Evolutionary conservation across 768 basidiomycete genomes (phyloP).

Genomic region (Boletellus emodensis): DNA sequence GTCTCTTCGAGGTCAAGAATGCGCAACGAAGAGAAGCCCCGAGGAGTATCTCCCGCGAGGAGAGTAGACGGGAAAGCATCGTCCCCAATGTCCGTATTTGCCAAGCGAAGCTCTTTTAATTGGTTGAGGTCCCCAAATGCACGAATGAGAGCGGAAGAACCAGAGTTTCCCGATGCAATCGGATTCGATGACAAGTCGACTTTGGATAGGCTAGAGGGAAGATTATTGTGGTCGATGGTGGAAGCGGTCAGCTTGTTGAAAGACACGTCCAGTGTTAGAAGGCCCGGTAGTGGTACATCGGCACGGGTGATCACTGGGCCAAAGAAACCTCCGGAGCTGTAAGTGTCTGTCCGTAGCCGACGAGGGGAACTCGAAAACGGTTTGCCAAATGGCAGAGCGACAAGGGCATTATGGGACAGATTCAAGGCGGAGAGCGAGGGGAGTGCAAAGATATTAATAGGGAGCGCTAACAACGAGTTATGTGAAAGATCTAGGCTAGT

Average conservation of each 20-base stretch:
- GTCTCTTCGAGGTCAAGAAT: constrained; percentile 69
- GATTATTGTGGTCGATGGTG: constrained; percentile 45
- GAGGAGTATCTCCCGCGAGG: constrained; percentile 12
- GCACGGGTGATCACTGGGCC: constrained; percentile 59
- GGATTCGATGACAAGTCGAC: constrained; percentile 68
- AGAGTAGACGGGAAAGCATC: constrained; percentile 47
- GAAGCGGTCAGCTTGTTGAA: constrained; percentile 59
- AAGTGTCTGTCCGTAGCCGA: constrained; percentile 23
- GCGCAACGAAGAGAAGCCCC: constrained; percentile 48
- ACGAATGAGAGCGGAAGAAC: constrained; percentile 35
- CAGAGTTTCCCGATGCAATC: constrained; percentile 39
- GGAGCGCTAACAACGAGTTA: constrained; percentile 62
- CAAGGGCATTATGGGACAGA: constrained; percentile 65
- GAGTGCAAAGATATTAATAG: constrained; percentile 61
- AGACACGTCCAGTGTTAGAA: constrained; percentile 60
- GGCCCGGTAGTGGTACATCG: constrained; percentile 58
- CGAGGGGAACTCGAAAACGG: constrained; percentile 42
- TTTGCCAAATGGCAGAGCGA: constrained; percentile 55
- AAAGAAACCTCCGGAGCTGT: constrained; percentile 56
- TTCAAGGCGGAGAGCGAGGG: constrained; percentile 65
- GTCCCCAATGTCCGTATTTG: constrained; percentile 56
- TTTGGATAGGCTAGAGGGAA: constrained; percentile 56
- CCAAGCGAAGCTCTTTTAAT: constrained; percentile 55
- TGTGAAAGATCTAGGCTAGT: constrained; percentile 71
- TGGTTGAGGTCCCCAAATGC: constrained; percentile 45